phyloP scores from a whole-genome alignment of 2,329 filamentous ascomycete species.

The Exophiala oligosperma region DNA sequence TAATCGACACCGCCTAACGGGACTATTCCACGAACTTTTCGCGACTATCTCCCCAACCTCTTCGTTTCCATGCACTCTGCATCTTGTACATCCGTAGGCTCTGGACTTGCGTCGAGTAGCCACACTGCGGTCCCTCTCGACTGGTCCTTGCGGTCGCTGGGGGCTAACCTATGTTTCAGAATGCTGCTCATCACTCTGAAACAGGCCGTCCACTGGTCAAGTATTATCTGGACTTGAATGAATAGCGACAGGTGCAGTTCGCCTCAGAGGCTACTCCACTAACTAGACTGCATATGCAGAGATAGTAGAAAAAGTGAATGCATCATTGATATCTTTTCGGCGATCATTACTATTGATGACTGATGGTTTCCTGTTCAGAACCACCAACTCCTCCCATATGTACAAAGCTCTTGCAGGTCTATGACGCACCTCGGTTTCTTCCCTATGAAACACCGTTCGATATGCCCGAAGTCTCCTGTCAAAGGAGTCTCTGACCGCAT shows the following conservation, averaged over 20 bases:
- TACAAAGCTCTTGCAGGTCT: conserved; percentile 17
- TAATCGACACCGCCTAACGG: conserved; percentile 1
- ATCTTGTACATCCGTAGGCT: conserved; percentile 9
- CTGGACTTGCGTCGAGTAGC: conserved; percentile 5
- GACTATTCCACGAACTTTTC: conserved; percentile 18
- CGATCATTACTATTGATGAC: background rate
- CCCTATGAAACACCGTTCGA: conserved; percentile 10
- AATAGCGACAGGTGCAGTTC: conserved; percentile 10
- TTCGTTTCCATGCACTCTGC: conserved; percentile 22
- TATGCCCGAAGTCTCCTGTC: conserved; percentile 11
- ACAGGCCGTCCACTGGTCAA: conserved; percentile 20
- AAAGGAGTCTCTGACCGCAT: conserved; percentile 8
- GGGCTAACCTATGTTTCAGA: conserved; percentile 22
- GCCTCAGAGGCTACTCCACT: no score
- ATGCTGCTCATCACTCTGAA: conserved; percentile 11
- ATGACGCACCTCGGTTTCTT: background rate
- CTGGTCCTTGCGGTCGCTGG: conserved; percentile 9
- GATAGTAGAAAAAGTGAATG: conserved; percentile 5
- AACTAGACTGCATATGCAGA: conserved; percentile 5
- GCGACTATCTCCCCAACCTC: conserved; percentile 23
- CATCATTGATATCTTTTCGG: background rate
- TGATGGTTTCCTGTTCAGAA: background rate
- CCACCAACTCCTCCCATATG: conserved; percentile 12
- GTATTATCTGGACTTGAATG: conserved; percentile 10
- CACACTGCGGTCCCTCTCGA: background rate